Evolutionary conservation across 371 early-diverging fungal genomes (phyloP).

Genomic region (Blakeslea trispora): DNA sequence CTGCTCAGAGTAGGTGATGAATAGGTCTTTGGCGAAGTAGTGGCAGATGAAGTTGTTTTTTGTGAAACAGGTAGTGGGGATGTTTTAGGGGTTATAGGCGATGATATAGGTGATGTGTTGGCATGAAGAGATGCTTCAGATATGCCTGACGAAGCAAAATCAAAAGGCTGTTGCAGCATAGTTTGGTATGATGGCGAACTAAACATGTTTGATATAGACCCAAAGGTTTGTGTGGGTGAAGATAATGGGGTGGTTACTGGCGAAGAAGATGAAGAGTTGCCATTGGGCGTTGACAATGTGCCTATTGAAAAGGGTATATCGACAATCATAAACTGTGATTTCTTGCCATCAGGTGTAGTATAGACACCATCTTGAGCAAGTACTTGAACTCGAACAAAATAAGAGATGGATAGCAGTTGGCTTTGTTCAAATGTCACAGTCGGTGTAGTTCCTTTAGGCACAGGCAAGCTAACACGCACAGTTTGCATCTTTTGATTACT

Average conservation of each 20-base stretch:
- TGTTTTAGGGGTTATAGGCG: neutral
- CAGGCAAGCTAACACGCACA: conserved; percentile 15
- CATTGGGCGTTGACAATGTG: conserved; percentile 12
- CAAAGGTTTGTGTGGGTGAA: neutral
- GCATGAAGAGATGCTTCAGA: neutral
- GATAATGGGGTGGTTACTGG: neutral
- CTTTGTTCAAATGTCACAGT: conserved; percentile 25
- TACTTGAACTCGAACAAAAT: conserved; percentile 22
- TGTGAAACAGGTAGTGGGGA: too few species aligned
- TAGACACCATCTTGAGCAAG: conserved; percentile 25
- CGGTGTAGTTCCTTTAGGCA: conserved; percentile 20
- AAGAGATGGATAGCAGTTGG: conserved; percentile 18
- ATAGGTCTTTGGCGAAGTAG: neutral
- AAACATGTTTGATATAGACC: neutral
- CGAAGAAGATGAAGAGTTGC: neutral
- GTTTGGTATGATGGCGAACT: neutral
- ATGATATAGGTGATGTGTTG: neutral
- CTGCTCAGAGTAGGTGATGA: too few species aligned
- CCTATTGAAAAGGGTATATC: conserved; percentile 27
- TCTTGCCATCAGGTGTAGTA: conserved; percentile 9
- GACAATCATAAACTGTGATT: conserved; percentile 18
- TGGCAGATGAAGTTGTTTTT: neutral
- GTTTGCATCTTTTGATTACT: conserved; percentile 14
- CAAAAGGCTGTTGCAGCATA: neutral
- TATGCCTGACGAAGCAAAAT: neutral